Conservation (phyloP, 2,329 filamentous ascomycete species). For the Epichloe typhina region DNA sequence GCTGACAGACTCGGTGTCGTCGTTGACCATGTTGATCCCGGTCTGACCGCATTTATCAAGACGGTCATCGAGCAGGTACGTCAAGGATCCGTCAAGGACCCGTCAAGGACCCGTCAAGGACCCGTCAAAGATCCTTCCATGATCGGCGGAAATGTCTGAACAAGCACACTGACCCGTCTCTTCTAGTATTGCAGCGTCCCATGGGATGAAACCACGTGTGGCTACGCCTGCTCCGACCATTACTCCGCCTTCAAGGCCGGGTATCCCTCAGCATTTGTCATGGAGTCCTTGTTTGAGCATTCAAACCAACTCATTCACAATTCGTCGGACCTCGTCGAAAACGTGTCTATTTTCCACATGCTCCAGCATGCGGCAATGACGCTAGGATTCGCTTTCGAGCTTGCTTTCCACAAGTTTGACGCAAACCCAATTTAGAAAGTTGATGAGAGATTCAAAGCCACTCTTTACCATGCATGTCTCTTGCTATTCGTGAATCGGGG, state of each 20-base stretch:
- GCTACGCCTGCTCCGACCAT: slow-evolving; percentile 71
- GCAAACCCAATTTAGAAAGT: no score
- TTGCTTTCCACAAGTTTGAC: slow-evolving; percentile 60
- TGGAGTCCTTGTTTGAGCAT: slow-evolving; percentile 57
- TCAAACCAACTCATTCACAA: slow-evolving; percentile 58
- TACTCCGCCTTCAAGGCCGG: slow-evolving; percentile 61
- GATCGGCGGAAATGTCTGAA: neutral
- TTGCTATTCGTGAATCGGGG: no score
- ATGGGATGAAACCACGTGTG: slow-evolving; percentile 76
- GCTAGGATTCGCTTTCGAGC: slow-evolving; percentile 69
- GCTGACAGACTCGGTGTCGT: slow-evolving; percentile 85
- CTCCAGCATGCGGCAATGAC: slow-evolving; percentile 79
- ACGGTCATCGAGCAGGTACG: slow-evolving; percentile 52
- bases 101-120: neutral
- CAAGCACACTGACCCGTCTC: neutral
- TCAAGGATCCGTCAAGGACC: neutral
- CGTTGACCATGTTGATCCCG: slow-evolving; percentile 75
- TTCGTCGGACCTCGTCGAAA: slow-evolving; percentile 57
- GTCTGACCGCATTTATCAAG: slow-evolving; percentile 82
- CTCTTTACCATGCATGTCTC: no score
- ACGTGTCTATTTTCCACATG: slow-evolving; percentile 79
- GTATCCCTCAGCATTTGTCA: slow-evolving; percentile 64
- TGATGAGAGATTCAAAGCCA: no score
- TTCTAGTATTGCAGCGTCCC: slow-evolving; percentile 73
- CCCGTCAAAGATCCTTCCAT: neutral